Percentiles rank a stretch among this genome's conserved stretches.
These are phyloP conservation scores for Beauveria pseudobassiana DNA, from an alignment of 2,329 filamentous ascomycete species.

Conservation along the genomic window DNA sequence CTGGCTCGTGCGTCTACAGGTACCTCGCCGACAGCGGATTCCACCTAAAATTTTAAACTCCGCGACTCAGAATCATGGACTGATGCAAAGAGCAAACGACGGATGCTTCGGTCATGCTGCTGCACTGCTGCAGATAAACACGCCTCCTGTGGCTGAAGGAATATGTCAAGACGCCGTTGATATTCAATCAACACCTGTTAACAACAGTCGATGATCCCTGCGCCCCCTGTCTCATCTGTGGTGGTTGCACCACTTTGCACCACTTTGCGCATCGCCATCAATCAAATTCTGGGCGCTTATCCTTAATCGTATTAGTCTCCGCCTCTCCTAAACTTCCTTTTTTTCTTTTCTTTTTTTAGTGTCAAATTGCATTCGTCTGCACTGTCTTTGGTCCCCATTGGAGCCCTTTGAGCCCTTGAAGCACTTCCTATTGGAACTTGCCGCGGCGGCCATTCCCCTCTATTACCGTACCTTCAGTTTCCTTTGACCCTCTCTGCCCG, in stretches of 20 bases:
- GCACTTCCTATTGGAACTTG: neutral
- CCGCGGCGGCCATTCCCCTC: neutral
- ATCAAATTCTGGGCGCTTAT: neutral
- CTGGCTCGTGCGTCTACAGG: neutral
- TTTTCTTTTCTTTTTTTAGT: neutral
- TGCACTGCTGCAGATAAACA: too few species aligned
- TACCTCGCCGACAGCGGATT: neutral
- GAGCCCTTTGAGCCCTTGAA: neutral
- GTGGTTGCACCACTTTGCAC: neutral
- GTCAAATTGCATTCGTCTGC: neutral
- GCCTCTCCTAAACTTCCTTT: neutral
- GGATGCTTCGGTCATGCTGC: too few species aligned
- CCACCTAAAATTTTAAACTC: too few species aligned
- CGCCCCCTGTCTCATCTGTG: neutral
- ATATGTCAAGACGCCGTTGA: too few species aligned
- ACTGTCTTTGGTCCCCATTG: neutral
- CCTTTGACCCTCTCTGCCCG: neutral
- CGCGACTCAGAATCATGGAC: too few species aligned
- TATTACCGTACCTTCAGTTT: neutral
- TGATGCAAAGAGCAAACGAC: too few species aligned
- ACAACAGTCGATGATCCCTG: neutral
- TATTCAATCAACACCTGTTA: too few species aligned
- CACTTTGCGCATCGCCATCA: neutral
- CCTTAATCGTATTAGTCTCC: constrained; percentile 1
- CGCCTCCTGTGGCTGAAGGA: too few species aligned